phyloP scores from a whole-genome alignment of 2,329 filamentous ascomycete species.

The Cladophialophora psammophila region DNA sequence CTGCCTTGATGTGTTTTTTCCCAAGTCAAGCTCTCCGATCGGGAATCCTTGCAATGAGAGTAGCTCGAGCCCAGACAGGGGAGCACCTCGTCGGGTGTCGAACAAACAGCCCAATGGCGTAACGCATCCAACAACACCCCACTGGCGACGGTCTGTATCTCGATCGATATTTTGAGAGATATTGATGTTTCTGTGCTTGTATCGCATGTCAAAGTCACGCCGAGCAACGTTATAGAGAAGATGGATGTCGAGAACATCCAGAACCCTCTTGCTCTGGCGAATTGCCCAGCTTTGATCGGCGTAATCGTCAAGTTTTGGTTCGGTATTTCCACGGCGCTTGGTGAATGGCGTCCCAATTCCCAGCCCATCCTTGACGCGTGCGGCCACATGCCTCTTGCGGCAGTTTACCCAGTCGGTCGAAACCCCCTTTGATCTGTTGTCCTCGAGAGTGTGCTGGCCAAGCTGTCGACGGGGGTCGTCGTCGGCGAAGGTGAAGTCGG shows the following conservation, averaged over 20 bases:
- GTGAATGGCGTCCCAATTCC: conserved; percentile 66
- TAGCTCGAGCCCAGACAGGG: conserved; percentile 68
- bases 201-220: conserved; percentile 63
- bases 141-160: conserved; percentile 53
- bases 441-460: conserved; percentile 28
- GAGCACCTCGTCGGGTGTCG: conserved; percentile 65
- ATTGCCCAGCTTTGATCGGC: conserved; percentile 60
- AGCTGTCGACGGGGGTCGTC: conserved; percentile 60
- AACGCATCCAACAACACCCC: conserved; percentile 71
- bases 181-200: conserved; percentile 64
- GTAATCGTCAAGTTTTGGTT: conserved; percentile 62
- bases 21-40: conserved; percentile 67
- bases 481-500: conserved; percentile 65
- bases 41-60: conserved; percentile 74
- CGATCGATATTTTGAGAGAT: conserved; percentile 77
- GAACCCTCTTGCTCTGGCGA: conserved; percentile 64
- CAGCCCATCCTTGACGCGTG: conserved; percentile 59
- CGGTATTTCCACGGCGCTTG: conserved; percentile 64
- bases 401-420: conserved; percentile 64
- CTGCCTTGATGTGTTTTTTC: conserved; percentile 66
- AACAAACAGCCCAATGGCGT: conserved; percentile 71
- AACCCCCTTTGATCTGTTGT: conserved; percentile 49
- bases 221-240: conserved; percentile 58
- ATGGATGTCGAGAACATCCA: conserved; percentile 71
- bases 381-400: conserved; percentile 65